Evolutionary conservation across 179 eudicot species (phyloP), one percentile per base, ranked within the genome.

Genomic region (Spinacia oleracea): DNA sequence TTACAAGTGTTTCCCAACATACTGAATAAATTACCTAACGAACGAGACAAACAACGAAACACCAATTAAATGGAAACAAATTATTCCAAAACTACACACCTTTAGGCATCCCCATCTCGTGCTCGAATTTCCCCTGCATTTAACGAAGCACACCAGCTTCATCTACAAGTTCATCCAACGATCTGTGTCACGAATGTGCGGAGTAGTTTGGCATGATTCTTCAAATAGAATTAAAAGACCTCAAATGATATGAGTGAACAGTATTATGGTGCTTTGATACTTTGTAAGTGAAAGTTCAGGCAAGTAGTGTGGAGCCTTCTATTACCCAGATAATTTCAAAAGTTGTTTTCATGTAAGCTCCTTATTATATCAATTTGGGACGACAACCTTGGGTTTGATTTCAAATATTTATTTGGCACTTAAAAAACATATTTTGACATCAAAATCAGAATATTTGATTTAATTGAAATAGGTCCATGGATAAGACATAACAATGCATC

Each of bases 101-200:
- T n/a, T n/a, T n/a, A n/a, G n/a, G n/a, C n/a, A n/a, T n/a, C n/a
- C n/a, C n/a, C n/a, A n/a, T n/a, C n/a, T n/a, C n/a, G n/a, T n/a
- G n/a, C n/a, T n/a, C n/a, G n/a, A n/a, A n/a, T n/a, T n/a, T n/a
- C n/a, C n/a, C n/a, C n/a, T n/a, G n/a, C n/a, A n/a, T n/a, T n/a
- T n/a, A n/a, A n/a, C n/a, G n/a, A n/a, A n/a, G n/a, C n/a, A n/a
- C n/a, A n/a, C n/a, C n/a, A n/a, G n/a, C n/a, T n/a, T n/a, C n/a
- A n/a, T n/a, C n/a, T n/a, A n/a, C n/a, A n/a, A n/a, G n/a, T n/a
- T n/a, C n/a, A n/a, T n/a, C n/a, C n/a, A n/a, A n/a, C n/a, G 99
- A 70, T 91, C 65, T 6, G 99, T 96, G 73, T 96, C 99, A 55
- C 99, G 96, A 15, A 90, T 88, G 45, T 62, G 96, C 42, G 99